Evolutionary conservation across 306 rosid species (phyloP).

Genomic region (Quillaja saponaria): DNA sequence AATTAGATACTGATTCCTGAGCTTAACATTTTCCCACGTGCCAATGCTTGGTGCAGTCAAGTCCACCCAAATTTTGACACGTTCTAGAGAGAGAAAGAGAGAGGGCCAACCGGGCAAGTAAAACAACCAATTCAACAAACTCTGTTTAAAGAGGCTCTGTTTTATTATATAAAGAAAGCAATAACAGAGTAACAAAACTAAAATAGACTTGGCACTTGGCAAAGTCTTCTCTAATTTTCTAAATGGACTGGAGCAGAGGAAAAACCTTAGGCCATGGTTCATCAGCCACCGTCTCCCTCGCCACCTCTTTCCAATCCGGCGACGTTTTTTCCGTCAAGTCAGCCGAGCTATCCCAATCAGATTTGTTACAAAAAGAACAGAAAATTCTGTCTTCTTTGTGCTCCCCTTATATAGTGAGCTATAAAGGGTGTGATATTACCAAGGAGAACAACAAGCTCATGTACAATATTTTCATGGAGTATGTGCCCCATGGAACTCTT

Average conservation of each 20-base stretch:
- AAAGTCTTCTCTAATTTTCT: background rate
- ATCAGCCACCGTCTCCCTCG: constrained; percentile 70
- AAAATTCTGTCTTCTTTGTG: constrained; percentile 55
- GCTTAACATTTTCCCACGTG: constrained; percentile 42
- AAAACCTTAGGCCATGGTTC: constrained; percentile 74
- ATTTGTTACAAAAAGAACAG: constrained; percentile 59
- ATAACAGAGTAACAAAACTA: constrained; percentile 17
- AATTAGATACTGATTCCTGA: constrained; percentile 5
- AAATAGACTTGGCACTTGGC: background rate
- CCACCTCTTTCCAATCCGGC: constrained; percentile 37
- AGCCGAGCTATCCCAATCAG: constrained; percentile 47
- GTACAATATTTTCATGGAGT: constrained; percentile 83
- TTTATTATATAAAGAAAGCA: constrained; percentile 24
- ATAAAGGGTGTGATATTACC: constrained; percentile 62
- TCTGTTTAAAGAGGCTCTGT: constrained; percentile 16
- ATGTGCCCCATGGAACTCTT: constrained; percentile 54
- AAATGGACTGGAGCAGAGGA: constrained; percentile 83
- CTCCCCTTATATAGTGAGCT: constrained; percentile 58
- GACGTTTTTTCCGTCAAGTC: constrained; percentile 71
- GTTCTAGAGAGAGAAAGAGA: constrained; percentile 35
- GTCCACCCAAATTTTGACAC: constrained; percentile 50
- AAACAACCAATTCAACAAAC: constrained; percentile 57
- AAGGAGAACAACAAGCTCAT: constrained; percentile 47
- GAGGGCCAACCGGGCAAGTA: constrained; percentile 57
- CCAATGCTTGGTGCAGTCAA: constrained; percentile 21